Conservation (phyloP, 202 grass and related monocot genomes). For the Carex arenaria region DNA sequence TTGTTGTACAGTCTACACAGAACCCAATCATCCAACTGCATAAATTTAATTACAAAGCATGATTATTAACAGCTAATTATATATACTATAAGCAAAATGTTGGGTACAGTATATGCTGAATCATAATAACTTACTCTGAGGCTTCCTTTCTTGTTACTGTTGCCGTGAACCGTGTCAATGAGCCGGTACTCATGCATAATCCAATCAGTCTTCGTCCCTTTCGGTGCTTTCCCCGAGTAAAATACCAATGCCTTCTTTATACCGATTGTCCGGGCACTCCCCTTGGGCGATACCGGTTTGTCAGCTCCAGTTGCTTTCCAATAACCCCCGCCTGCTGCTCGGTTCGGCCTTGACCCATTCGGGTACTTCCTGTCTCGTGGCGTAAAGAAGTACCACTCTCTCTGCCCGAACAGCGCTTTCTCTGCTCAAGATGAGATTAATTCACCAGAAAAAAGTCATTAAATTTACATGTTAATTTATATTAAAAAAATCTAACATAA, state of each 20-base stretch:
- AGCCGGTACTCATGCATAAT: slow-evolving; percentile 84
- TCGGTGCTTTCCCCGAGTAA: slow-evolving; percentile 57
- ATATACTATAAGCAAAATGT: background rate
- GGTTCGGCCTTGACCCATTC: slow-evolving; percentile 60
- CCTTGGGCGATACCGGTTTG: slow-evolving; percentile 44
- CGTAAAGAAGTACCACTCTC: slow-evolving; percentile 93
- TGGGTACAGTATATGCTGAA: background rate
- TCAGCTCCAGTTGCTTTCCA: slow-evolving; percentile 92
- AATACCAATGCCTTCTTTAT: slow-evolving; percentile 90
- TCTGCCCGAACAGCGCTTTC: slow-evolving; percentile 53
- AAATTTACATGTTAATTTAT: background rate
- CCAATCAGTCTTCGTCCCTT: slow-evolving; percentile 67
- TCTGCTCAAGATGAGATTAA: slow-evolving; percentile 16
- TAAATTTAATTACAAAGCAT: background rate
- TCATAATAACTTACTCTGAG: slow-evolving; percentile 35
- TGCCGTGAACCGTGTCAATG: slow-evolving; percentile 12
- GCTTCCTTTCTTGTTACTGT: slow-evolving; percentile 38
- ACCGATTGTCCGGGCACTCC: background rate
- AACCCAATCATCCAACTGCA: slow-evolving; percentile 73
- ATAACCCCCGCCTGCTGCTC: slow-evolving; percentile 53
- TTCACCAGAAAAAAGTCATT: background rate
- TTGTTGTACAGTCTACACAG: slow-evolving; percentile 71
- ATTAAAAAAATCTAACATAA: background rate
- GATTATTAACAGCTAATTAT: slow-evolving; percentile 3
- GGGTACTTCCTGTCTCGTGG: slow-evolving; percentile 73